phyloP scores from a whole-genome alignment of 805 yeast genomes.

The Wickerhamiella parazyma region DNA sequence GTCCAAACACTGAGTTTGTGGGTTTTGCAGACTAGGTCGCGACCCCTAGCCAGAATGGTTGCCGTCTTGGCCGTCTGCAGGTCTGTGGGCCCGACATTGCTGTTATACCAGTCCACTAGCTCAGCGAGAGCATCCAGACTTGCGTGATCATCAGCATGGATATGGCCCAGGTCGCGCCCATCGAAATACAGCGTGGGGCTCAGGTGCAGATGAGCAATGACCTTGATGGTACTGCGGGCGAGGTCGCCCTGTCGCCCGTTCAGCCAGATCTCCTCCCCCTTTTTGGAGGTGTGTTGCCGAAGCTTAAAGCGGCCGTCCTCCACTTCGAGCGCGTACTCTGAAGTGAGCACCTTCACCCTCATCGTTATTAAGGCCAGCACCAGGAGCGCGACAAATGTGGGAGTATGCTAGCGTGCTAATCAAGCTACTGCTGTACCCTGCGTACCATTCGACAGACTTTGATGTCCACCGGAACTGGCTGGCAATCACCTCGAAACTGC shows the following conservation, averaged over 20 bases:
- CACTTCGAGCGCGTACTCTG: slow-evolving; percentile 4
- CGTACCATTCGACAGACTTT: slow-evolving; percentile 89
- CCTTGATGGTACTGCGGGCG: slow-evolving; percentile 14
- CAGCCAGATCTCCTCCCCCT: slow-evolving; percentile 14
- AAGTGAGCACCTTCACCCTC: background rate
- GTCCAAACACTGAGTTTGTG: slow-evolving; percentile 20
- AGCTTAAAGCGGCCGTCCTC: slow-evolving; percentile 8
- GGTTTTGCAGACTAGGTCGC: background rate
- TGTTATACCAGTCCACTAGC: slow-evolving; percentile 16
- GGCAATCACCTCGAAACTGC: slow-evolving; percentile 70
- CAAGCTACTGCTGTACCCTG: slow-evolving; percentile 45
- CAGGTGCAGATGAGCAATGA: slow-evolving; percentile 7
- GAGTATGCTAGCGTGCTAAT: slow-evolving; percentile 5
- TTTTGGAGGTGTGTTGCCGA: slow-evolving; percentile 5
- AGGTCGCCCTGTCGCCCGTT: slow-evolving; percentile 20
- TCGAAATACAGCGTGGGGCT: slow-evolving; percentile 14
- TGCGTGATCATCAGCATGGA: slow-evolving; percentile 6
- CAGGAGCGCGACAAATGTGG: background rate
- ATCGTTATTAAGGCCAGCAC: background rate
- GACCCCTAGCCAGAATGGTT: slow-evolving; percentile 14
- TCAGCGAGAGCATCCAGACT: slow-evolving; percentile 10
- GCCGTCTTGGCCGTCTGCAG: slow-evolving; percentile 15
- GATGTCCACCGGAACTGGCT: slow-evolving; percentile 98
- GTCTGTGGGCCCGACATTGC: slow-evolving; percentile 18
- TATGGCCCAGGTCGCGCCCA: slow-evolving; percentile 14